Conservation (phyloP, 192 early-diverging fungal genomes). For the Backusella australiensis region DNA sequence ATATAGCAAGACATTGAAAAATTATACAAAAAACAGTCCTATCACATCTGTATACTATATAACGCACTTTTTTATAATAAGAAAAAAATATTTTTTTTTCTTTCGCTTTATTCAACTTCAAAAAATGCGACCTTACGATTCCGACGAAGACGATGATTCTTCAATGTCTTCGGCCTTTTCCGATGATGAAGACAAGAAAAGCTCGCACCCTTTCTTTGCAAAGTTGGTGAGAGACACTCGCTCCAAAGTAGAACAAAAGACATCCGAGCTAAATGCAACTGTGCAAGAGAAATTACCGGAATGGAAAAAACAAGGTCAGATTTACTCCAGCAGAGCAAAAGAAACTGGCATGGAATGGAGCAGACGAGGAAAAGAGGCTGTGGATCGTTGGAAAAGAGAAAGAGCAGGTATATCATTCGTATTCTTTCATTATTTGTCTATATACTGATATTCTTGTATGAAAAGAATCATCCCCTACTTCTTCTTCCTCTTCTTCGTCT, state of each 20-base stretch:
- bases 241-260: slow-evolving; percentile 27
- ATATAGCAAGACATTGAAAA: background rate
- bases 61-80: background rate
- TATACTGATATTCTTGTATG: background rate
- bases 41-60: background rate
- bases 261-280: slow-evolving; percentile 28
- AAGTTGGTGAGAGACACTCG: slow-evolving; percentile 28
- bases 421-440: background rate
- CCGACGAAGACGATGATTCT: slow-evolving; percentile 2
- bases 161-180: slow-evolving; percentile 15
- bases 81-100: background rate
- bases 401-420: background rate
- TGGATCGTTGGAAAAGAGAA: slow-evolving; percentile 36
- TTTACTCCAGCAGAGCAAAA: slow-evolving; percentile 29
- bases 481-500: background rate
- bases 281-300: slow-evolving; percentile 36
- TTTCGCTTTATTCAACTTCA: background rate
- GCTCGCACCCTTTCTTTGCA: slow-evolving; percentile 15
- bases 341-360: slow-evolving; percentile 41
- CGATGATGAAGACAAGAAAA: background rate
- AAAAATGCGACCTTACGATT: background rate
- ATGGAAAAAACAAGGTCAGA: slow-evolving; percentile 32
- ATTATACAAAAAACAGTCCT: background rate
- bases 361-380: slow-evolving; percentile 30
- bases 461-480: background rate